Conservation (phyloP, 345 rosid species). For the Euphorbia peplus region DNA sequence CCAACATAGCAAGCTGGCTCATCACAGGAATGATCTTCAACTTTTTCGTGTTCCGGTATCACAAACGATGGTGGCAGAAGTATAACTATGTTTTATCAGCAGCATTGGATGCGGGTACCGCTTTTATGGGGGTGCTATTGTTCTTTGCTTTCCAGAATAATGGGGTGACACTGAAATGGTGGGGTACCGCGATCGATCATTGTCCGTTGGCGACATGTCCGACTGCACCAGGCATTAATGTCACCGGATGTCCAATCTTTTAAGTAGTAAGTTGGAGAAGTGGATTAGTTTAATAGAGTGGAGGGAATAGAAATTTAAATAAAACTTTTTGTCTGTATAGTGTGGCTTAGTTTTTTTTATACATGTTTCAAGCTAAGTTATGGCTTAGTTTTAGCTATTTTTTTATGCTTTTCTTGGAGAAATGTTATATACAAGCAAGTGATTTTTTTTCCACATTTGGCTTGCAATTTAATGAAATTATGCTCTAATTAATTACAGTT, state of each 20-base stretch:
- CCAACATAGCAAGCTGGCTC: slow-evolving; percentile 98
- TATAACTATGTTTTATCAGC: slow-evolving; percentile 95
- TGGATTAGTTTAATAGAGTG: slow-evolving; percentile 7
- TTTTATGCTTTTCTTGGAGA: background rate
- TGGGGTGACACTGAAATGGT: slow-evolving; percentile 63
- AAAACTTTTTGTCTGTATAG: background rate
- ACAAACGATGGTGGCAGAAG: slow-evolving; percentile 98
- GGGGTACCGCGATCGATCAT: slow-evolving; percentile 88
- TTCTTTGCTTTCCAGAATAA: slow-evolving; percentile 87
- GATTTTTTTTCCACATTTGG: background rate
- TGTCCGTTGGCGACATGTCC: slow-evolving; percentile 92
- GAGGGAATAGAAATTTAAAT: background rate
- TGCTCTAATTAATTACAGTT: no score
- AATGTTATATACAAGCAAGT: background rate
- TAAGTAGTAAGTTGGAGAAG: background rate
- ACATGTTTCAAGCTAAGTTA: background rate
- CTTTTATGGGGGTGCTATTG: slow-evolving; percentile 92
- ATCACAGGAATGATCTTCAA: slow-evolving; percentile 88
- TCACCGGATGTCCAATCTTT: slow-evolving; percentile 60
- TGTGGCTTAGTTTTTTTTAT: background rate
- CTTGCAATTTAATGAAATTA: no score
- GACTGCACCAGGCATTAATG: slow-evolving; percentile 73
- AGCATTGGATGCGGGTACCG: slow-evolving; percentile 96
- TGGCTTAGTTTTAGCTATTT: background rate
- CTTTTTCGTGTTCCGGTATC: slow-evolving; percentile 83